A percentile compares a stretch with the other conserved stretches of the same genome.
Evolutionary conservation across 192 early-diverging fungal genomes (phyloP).

Genomic region (Linnemannia hyalina): DNA sequence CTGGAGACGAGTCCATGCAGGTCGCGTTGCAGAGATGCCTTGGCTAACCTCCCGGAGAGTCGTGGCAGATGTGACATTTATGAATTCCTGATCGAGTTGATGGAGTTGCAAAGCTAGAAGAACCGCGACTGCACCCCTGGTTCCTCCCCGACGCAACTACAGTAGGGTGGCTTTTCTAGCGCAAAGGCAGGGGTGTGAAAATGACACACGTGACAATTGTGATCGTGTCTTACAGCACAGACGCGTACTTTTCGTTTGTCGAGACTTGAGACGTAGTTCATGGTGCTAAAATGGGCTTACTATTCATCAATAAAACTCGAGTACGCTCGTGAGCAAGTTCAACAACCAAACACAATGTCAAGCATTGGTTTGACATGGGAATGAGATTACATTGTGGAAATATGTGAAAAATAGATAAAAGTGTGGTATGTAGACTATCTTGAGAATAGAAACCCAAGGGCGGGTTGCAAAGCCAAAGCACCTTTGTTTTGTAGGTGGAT

Average conservation of each 20-base stretch:
- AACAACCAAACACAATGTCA: neutral
- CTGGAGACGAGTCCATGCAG: slow-evolving; percentile 2
- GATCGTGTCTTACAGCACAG: neutral
- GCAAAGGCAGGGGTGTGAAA: too few relatives aligned
- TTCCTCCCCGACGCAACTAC: neutral
- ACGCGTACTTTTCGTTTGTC: neutral
- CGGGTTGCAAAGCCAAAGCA: neutral
- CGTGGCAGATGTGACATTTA: slow-evolving; percentile 28
- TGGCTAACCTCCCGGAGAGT: slow-evolving; percentile 23
- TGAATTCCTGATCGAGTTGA: neutral
- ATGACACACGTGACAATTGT: neutral
- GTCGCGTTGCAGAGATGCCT: neutral
- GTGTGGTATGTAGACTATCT: neutral
- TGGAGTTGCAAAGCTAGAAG: neutral
- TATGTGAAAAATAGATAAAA: slow-evolving; percentile 3
- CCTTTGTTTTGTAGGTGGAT: neutral
- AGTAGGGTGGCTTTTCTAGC: neutral
- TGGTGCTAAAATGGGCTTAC: neutral
- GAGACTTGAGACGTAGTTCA: neutral
- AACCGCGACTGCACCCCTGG: neutral
- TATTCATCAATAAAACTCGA: too few relatives aligned
- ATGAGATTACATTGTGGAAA: slow-evolving; percentile 1
- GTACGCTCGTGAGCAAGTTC: too few relatives aligned
- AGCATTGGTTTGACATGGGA: neutral
- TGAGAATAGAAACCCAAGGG: neutral